Evolutionary conservation across 2,329 filamentous ascomycete genomes (phyloP).

Genomic region (Botryotinia narcissicola): DNA sequence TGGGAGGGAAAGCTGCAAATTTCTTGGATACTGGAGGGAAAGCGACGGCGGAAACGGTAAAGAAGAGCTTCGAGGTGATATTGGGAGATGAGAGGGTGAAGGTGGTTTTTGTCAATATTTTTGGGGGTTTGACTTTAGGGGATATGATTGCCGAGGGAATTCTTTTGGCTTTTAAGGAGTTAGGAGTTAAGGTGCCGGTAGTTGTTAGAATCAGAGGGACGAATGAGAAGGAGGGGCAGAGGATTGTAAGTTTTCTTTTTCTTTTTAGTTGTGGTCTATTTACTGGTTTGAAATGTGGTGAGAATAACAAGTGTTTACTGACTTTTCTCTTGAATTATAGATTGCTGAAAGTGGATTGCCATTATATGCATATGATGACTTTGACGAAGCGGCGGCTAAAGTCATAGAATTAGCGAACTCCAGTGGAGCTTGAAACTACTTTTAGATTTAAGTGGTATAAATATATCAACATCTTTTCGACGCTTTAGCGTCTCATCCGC

Average conservation of each 20-base stretch:
- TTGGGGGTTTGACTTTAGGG: slow-evolving; percentile 59
- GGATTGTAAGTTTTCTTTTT: slow-evolving; percentile 47
- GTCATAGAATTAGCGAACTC: slow-evolving; percentile 56
- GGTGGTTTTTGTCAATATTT: slow-evolving; percentile 71
- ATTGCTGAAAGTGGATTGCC: slow-evolving; percentile 66
- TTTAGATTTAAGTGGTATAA: not conserved
- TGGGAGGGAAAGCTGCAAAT: slow-evolving; percentile 70
- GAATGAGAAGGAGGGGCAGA: slow-evolving; percentile 68
- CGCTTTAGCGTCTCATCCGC: not conserved
- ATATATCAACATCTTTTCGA: not conserved
- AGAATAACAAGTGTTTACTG: not conserved
- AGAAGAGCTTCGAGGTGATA: slow-evolving; percentile 71
- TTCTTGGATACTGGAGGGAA: slow-evolving; percentile 91
- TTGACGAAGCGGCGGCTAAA: slow-evolving; percentile 68
- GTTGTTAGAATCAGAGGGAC: slow-evolving; percentile 77
- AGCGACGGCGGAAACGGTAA: slow-evolving; percentile 78
- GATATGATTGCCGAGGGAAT: slow-evolving; percentile 81
- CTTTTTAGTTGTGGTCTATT: not conserved
- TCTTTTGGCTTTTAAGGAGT: slow-evolving; percentile 67
- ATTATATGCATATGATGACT: slow-evolving; percentile 70
- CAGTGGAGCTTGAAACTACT: not conserved
- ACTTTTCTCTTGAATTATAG: slow-evolving; percentile 32
- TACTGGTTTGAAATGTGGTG: not conserved
- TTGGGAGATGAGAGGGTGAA: slow-evolving; percentile 68
- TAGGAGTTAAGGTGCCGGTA: slow-evolving; percentile 65